Percentiles rank a stretch among this genome's conserved stretches.
These are phyloP conservation scores for Suillus lakei DNA, from an alignment of 768 basidiomycete genomes.

Conservation along the genomic window DNA sequence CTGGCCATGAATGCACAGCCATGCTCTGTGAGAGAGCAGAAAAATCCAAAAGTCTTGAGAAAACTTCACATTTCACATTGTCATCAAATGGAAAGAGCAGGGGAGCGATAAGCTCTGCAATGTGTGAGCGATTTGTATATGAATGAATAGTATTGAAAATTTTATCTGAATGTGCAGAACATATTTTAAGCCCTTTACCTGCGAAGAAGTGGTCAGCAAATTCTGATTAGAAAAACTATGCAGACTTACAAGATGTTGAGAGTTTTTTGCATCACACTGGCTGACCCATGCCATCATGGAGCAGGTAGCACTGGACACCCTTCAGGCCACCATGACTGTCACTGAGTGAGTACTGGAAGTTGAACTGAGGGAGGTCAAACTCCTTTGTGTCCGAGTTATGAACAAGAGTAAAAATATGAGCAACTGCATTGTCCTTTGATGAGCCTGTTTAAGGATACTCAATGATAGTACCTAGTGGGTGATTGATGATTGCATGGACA, in stretches of 20 bases:
- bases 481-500: not conserved
- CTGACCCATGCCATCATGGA: too few relatives aligned
- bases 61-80: slow-evolving; percentile 20
- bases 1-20: slow-evolving; percentile 22
- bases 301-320: too few relatives aligned
- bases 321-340: too few relatives aligned
- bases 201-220: not conserved
- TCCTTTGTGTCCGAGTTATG: not conserved
- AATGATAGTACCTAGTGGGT: not conserved
- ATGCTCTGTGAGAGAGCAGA: slow-evolving; percentile 19
- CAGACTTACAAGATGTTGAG: not conserved
- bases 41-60: slow-evolving; percentile 26
- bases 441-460: not conserved
- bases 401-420: not conserved
- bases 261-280: not conserved
- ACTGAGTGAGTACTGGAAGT: slow-evolving; percentile 4
- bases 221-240: too few relatives aligned
- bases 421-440: not conserved
- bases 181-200: slow-evolving; percentile 9
- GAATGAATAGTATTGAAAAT: not conserved
- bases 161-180: slow-evolving; percentile 2
- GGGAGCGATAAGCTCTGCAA: slow-evolving; percentile 5
- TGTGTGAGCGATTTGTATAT: not conserved
- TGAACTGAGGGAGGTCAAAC: not conserved
- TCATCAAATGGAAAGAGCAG: not conserved